These are phyloP conservation scores for Coelastrella sp. DNA, from an alignment of 139 green algal genomes.

Conservation along the genomic window DNA sequence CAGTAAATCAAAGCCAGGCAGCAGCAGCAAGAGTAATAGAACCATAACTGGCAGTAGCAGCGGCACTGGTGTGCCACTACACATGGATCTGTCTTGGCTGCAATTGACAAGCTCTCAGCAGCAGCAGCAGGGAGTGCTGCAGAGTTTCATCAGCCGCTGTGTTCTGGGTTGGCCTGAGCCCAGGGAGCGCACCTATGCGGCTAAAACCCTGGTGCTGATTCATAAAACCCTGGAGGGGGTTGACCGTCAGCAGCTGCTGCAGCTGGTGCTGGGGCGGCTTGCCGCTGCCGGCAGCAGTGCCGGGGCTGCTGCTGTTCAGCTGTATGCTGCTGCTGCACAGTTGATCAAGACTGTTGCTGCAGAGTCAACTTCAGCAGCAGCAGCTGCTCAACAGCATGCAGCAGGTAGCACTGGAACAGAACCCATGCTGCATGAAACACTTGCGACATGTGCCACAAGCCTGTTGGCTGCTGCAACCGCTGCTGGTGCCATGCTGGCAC, in stretches of 20 bases:
- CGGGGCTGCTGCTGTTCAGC: constrained; percentile 24
- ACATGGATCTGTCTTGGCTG: constrained; percentile 21
- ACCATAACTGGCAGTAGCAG: neutral
- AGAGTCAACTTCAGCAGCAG: neutral
- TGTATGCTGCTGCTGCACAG: constrained; percentile 29
- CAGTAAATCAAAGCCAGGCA: neutral
- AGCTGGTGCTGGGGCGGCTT: constrained; percentile 7
- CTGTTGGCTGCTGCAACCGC: neutral
- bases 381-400: neutral
- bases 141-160: neutral
- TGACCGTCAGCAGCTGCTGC: constrained; percentile 26
- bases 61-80: neutral
- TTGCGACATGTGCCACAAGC: neutral
- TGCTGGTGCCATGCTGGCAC: neutral
- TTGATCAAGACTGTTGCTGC: neutral
- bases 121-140: constrained; percentile 16
- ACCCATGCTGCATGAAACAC: neutral
- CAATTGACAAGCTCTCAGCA: neutral
- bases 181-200: constrained; percentile 23
- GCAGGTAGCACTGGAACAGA: neutral
- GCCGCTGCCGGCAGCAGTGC: neutral
- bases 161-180: constrained; percentile 33
- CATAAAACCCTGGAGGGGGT: neutral
- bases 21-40: neutral
- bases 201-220: constrained; percentile 34